Evolutionary conservation across 2,329 filamentous ascomycete genomes (phyloP).

Genomic region (Penicillium fuscoglaucum): DNA sequence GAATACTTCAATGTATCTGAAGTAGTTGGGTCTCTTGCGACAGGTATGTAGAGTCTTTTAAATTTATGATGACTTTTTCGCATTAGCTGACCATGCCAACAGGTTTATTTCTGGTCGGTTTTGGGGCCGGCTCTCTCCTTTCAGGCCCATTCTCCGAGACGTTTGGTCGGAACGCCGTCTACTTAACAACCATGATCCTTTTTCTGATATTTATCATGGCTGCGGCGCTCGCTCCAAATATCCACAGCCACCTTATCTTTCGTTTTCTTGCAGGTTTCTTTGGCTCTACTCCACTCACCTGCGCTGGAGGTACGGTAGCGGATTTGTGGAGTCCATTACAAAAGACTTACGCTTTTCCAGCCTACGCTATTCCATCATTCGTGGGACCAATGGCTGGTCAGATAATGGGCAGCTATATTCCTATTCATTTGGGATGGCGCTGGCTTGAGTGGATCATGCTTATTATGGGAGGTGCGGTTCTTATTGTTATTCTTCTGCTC

Average conservation of each 20-base stretch:
- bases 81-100: neutral
- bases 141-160: slow-evolving; percentile 53
- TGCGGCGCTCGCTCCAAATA: slow-evolving; percentile 48
- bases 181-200: slow-evolving; percentile 47
- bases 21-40: slow-evolving; percentile 54
- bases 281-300: slow-evolving; percentile 47
- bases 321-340: slow-evolving; percentile 52
- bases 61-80: neutral
- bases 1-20: slow-evolving; percentile 50
- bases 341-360: slow-evolving; percentile 51
- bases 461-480: slow-evolving; percentile 38
- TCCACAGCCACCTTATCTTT: slow-evolving; percentile 51
- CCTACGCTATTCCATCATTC: slow-evolving; percentile 51
- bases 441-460: slow-evolving; percentile 51
- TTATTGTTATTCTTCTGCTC: slow-evolving; percentile 43
- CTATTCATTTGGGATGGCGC: slow-evolving; percentile 28
- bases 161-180: slow-evolving; percentile 51
- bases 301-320: slow-evolving; percentile 46
- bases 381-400: slow-evolving; percentile 28
- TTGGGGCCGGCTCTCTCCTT: slow-evolving; percentile 51
- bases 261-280: slow-evolving; percentile 54
- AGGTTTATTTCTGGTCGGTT: slow-evolving; percentile 40
- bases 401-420: slow-evolving; percentile 25
- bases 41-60: slow-evolving; percentile 25
- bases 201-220: slow-evolving; percentile 54